Evolutionary conservation across 306 rosid species (phyloP), one percentile per base, ranked within the genome.

Genomic region (Vigna unguiculata): DNA sequence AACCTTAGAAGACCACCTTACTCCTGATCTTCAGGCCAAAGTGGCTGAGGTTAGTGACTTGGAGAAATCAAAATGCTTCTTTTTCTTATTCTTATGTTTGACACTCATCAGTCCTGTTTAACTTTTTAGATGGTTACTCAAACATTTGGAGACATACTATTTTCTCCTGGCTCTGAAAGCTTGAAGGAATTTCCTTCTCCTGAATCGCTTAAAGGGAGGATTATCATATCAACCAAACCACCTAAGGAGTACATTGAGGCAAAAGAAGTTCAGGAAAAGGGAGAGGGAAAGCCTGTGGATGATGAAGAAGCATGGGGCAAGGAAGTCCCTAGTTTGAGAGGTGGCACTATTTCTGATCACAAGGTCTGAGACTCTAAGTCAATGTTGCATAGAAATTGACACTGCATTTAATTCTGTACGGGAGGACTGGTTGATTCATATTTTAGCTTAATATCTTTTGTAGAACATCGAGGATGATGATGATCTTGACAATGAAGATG

Each of bases 1-100:
- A 73, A 96, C 99, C 82, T 85, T 96, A 48, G 99, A 96, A 80
- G 99, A 96, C 69, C 99, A 96, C 69, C 93, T 96, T 49, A 90
- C 99, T 61, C 97, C 97, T 16, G 86, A 89, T 74, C 99, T 96
- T 82, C 99, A 96, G 82, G 96, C 96, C 69, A 96, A 89, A 96
- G 96, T 91, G 45, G 99, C 99, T 11, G 72, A 81, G 93, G 98
- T 92, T 74, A 65, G 87, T 64, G 57, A 43, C 16, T 55, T 72
- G 72, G 32, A 36, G 58, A 58, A 58, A 24, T 13, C 19, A 73
- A 46, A 76, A 61, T 72, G 19, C 38, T 70, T 21, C 38, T 70
- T 21, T 19, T 52, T 58, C 24, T 7, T 51, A 38, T 46, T 78
- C 81, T 77, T 80, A 64, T 61, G 7, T 45, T 58, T 41, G 78